Evolutionary conservation across 495 filamentous ascomycete species (phyloP).

Genomic region (Diplogelasinospora grovesii): DNA sequence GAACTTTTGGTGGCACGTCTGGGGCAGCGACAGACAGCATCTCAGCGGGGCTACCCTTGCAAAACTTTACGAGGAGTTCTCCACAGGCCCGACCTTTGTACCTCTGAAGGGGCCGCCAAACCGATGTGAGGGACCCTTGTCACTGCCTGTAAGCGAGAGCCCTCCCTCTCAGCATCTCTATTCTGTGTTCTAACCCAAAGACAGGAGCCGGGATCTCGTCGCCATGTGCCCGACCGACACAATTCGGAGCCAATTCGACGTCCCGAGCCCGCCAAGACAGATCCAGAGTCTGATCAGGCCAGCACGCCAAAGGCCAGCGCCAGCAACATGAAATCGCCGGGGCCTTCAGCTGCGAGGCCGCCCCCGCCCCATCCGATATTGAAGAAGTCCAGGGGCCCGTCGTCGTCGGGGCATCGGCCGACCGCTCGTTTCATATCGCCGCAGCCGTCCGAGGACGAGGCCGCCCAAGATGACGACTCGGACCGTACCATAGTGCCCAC

Average conservation of each 20-base stretch:
- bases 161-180: constrained; percentile 29
- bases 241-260: neutral
- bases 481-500: constrained; percentile 10
- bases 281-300: neutral
- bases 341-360: constrained; percentile 25
- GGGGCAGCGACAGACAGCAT: constrained; percentile 42
- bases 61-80: constrained; percentile 42
- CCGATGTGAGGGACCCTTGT: constrained; percentile 35
- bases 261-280: neutral
- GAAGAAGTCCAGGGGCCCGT: constrained; percentile 48
- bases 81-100: constrained; percentile 42
- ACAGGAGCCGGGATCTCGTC: constrained; percentile 2
- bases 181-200: constrained; percentile 8
- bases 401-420: constrained; percentile 40
- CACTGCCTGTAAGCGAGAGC: no score
- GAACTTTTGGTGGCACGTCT: constrained; percentile 53
- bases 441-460: constrained; percentile 34
- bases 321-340: constrained; percentile 17
- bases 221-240: neutral
- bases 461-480: constrained; percentile 13
- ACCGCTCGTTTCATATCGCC: constrained; percentile 48
- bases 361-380: constrained; percentile 42
- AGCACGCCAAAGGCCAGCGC: neutral
- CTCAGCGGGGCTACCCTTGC: constrained; percentile 41
- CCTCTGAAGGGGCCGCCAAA: constrained; percentile 37